Conservation (phyloP, 2,329 filamentous ascomycete species). For the Cladosporium velox region DNA sequence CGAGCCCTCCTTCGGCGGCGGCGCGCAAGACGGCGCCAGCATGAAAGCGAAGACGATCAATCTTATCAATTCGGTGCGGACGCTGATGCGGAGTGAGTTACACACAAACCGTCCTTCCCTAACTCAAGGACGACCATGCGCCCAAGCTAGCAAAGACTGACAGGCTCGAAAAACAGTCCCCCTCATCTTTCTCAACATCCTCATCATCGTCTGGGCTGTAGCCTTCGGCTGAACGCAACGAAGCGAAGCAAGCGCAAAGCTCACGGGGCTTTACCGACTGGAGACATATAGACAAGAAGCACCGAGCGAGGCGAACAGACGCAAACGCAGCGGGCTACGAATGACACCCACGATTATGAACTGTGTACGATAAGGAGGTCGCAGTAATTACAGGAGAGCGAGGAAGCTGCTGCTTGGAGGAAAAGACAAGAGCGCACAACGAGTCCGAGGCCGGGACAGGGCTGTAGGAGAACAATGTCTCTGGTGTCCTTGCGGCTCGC, state of each 20-base stretch:
- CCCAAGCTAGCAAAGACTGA: neutral
- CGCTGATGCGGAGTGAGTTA: slow-evolving; percentile 84
- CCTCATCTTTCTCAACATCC: slow-evolving; percentile 76
- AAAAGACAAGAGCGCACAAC: neutral
- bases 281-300: neutral
- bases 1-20: slow-evolving; percentile 79
- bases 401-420: neutral
- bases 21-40: slow-evolving; percentile 69
- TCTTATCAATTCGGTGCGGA: slow-evolving; percentile 85
- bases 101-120: too few relatives aligned
- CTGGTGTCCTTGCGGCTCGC: too few relatives aligned
- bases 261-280: neutral
- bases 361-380: neutral
- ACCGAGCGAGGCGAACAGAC: neutral
- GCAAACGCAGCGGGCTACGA: neutral
- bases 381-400: too few relatives aligned
- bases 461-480: too few relatives aligned
- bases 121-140: too few relatives aligned
- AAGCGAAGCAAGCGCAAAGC: neutral
- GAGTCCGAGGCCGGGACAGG: neutral
- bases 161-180: slow-evolving; percentile 61
- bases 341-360: neutral
- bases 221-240: slow-evolving; percentile 34
- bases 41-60: slow-evolving; percentile 86
- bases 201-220: slow-evolving; percentile 69